Evolutionary conservation across 2,329 filamentous ascomycete species (phyloP).

Genomic region (Phyllachora maydis): DNA sequence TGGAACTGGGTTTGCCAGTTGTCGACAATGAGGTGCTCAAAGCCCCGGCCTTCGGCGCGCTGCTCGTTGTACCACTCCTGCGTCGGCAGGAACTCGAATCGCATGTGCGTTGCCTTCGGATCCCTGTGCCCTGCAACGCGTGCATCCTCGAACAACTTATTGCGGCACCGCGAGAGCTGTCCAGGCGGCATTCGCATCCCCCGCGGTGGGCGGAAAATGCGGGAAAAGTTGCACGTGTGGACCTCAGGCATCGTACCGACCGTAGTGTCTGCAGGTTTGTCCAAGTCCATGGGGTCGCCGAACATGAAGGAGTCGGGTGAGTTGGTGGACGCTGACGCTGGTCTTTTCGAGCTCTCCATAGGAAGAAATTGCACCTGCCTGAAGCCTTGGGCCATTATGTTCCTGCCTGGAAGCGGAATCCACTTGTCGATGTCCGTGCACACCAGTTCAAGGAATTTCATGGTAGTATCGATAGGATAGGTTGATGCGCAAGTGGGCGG

Average conservation of each 20-base stretch:
- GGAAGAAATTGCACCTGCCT: constrained; percentile 11
- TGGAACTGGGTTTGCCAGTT: constrained; percentile 19
- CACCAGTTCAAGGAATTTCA: constrained; percentile 14
- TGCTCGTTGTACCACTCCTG: constrained; percentile 29
- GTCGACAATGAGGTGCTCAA: constrained; percentile 24
- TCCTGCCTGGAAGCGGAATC: constrained; percentile 13
- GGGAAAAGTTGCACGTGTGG: no score
- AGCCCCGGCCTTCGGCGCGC: constrained; percentile 22
- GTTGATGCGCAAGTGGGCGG: constrained; percentile 5
- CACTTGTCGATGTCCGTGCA: constrained; percentile 10
- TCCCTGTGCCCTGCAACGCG: constrained; percentile 6
- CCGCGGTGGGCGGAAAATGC: constrained; percentile 25
- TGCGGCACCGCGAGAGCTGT: constrained; percentile 15
- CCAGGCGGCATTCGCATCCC: constrained; percentile 4
- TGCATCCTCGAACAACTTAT: constrained; percentile 20
- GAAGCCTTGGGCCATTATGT: constrained; percentile 16
- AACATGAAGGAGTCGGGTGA: no score
- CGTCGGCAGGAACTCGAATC: constrained; percentile 23
- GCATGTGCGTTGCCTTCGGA: constrained; percentile 8
- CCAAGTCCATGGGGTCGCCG: constrained; percentile 6
- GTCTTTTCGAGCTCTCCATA: no score
- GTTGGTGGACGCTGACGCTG: constrained; percentile 1
- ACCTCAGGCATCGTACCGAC: no score
- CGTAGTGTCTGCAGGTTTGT: no score
- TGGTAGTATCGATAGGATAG: constrained; percentile 19